Conservation (phyloP, 2,329 filamentous ascomycete genomes). For the Aspergillus spinulosporus region DNA sequence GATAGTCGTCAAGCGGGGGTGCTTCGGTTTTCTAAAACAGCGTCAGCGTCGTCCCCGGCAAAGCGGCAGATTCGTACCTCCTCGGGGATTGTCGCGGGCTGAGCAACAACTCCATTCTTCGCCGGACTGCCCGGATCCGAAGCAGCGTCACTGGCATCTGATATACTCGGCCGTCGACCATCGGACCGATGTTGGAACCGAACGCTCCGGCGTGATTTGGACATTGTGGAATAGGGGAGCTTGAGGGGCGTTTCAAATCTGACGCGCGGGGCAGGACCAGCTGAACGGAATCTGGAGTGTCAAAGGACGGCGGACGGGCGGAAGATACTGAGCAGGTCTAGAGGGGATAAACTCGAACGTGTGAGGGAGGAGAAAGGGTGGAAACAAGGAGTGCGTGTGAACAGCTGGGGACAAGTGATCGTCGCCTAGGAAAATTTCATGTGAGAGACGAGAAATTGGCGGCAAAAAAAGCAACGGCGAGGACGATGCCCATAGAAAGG, state of each 20-base stretch:
- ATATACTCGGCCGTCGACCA: slow-evolving; percentile 54
- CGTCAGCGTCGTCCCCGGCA: slow-evolving; percentile 9
- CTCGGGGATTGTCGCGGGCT: slow-evolving; percentile 37
- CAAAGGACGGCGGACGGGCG: slow-evolving; percentile 8
- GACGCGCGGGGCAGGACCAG: slow-evolving; percentile 23
- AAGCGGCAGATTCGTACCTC: slow-evolving; percentile 28
- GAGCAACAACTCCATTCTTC: slow-evolving; percentile 42
- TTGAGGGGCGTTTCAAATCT: slow-evolving; percentile 12
- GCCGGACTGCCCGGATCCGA: slow-evolving; percentile 55
- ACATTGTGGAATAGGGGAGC: slow-evolving; percentile 43
- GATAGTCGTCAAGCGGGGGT: slow-evolving; percentile 68
- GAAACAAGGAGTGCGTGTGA: slow-evolving; percentile 14
- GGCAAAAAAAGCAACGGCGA: slow-evolving; percentile 19
- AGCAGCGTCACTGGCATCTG: slow-evolving; percentile 54
- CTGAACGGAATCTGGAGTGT: slow-evolving; percentile 18
- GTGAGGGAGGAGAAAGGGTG: slow-evolving; percentile 10
- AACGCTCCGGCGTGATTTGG: slow-evolving; percentile 59
- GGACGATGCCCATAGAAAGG: not conserved
- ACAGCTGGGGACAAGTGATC: slow-evolving; percentile 20
- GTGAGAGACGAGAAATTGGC: slow-evolving; percentile 32
- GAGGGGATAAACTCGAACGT: slow-evolving; percentile 3
- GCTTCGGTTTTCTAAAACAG: slow-evolving; percentile 38
- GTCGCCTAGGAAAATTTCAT: slow-evolving; percentile 33
- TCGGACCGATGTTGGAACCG: slow-evolving; percentile 58
- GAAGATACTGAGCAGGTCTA: slow-evolving; percentile 15